phyloP scores from a whole-genome alignment of 1,284 basidiomycete species.

The Ceraceosorus bombacis region DNA sequence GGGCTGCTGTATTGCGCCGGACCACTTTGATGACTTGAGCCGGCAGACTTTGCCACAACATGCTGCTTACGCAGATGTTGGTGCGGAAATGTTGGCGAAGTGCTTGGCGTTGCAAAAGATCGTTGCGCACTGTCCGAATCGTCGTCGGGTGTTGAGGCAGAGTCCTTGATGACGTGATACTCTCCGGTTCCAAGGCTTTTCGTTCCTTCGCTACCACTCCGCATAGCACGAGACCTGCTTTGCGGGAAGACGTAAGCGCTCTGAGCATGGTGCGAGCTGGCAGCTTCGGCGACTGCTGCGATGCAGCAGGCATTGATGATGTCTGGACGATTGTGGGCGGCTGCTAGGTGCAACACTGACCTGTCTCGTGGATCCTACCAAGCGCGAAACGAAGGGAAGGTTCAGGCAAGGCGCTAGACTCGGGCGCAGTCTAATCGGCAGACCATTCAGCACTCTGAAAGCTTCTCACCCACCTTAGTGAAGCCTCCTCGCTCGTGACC shows the following conservation, averaged over 20 bases:
- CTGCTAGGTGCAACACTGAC: constrained; percentile 28
- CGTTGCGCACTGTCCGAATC: not conserved
- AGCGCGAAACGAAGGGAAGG: too few species aligned
- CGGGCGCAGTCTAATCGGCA: not conserved
- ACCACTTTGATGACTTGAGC: not conserved
- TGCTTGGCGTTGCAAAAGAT: not conserved
- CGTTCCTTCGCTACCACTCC: not conserved
- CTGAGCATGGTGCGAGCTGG: constrained; percentile 4
- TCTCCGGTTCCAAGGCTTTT: constrained; percentile 1
- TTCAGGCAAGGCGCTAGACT: too few species aligned
- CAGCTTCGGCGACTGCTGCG: constrained; percentile 7
- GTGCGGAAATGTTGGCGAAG: not conserved
- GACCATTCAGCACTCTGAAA: not conserved
- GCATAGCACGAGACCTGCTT: not conserved
- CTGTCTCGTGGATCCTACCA: constrained; percentile 6
- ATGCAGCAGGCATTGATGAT: constrained; percentile 13
- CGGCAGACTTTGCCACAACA: not conserved
- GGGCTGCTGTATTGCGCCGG: not conserved
- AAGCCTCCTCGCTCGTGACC: constrained; percentile 28
- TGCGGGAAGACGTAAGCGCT: not conserved
- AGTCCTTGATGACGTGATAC: not conserved
- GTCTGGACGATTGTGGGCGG: constrained; percentile 28
- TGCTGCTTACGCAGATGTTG: not conserved
- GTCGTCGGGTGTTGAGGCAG: not conserved
- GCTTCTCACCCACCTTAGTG: constrained; percentile 10